Evolutionary conservation across 192 early-diverging fungal species (phyloP), one percentile per base, ranked within the genome.

Genomic region (Rhizoclosmatium sp.): DNA sequence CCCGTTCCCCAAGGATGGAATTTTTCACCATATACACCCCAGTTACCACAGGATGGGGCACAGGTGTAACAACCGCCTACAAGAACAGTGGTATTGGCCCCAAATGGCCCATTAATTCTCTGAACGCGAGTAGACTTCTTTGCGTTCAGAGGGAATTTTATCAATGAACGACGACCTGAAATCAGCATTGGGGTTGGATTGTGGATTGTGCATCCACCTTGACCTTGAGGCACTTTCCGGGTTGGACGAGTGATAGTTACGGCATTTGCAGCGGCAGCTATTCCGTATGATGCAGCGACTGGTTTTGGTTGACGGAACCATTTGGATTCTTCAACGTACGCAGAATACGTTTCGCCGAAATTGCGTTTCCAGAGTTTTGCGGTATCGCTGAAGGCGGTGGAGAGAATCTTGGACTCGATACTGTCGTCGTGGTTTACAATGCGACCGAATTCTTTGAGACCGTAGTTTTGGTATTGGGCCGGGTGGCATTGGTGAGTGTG

Each of bases 381-480:
- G 0, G 86, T 90, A 46, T 71, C 64, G 5, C 68, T 56, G 51
- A 91, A 91, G 54, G 82, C 77, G 49, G 81, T 74, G 42, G 81
- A 79, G 1, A 89, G 80, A 69, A 3, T 79, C n/a, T 23, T 46
- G 4, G 85, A 31, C 68, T 81, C 65, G 4, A 91, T 83, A 0
- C 83, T 86, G 70, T 93, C 91, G 74, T 93, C 92, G 65, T 93
- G 92, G 78, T 93, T 90, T 41, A 93, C 78, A 59, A 92, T 81
- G 9, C 83, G 82, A 0, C 78, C 64, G 4, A 87, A 68, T 61
- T 90, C 80, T 0, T 76, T 42, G 0, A 90, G 42, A 23, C 87
- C 88, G 61, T 83, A 91, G 16, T 87, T 76, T 9, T 86, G 85
- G 76, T 93, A 93, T n/a, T 79, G 68, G 0, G 51, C 60, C 3